phyloP scores from a whole-genome alignment of 2,329 filamentous ascomycete genomes.

The Epichloe glyceriae region DNA sequence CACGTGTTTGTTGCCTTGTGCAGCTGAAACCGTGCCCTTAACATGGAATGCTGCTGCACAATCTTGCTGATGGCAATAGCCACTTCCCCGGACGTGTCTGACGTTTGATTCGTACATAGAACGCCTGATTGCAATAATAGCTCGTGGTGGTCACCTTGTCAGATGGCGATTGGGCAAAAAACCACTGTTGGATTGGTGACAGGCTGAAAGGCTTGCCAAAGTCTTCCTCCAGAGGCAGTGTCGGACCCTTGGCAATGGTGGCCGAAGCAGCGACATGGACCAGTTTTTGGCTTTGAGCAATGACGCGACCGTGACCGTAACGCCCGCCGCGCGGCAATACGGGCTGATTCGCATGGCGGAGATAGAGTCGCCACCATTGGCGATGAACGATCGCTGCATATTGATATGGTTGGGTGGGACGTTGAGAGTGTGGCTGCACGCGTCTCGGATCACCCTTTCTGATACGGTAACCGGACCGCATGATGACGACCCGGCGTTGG shows the following conservation, averaged over 20 bases:
- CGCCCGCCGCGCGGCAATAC: background rate
- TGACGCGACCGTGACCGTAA: background rate
- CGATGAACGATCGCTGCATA: slow-evolving; percentile 6
- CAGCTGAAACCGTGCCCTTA: slow-evolving; percentile 4
- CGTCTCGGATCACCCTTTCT: slow-evolving; percentile 3
- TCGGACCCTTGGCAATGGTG: background rate
- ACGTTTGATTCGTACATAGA: slow-evolving; percentile 2
- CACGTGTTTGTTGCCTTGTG: background rate
- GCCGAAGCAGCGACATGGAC: background rate
- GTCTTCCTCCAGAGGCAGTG: background rate
- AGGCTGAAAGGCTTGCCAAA: slow-evolving; percentile 1
- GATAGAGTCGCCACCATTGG: slow-evolving; percentile 7
- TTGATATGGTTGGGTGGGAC: slow-evolving; percentile 1
- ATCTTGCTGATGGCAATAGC: background rate
- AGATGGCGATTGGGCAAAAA: slow-evolving; percentile 3
- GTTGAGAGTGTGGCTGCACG: slow-evolving; percentile 5
- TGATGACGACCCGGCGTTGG: background rate
- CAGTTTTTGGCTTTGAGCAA: background rate
- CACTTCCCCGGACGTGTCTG: background rate
- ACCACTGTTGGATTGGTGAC: slow-evolving; percentile 7
- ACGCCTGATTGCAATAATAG: slow-evolving; percentile 4
- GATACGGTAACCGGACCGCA: background rate
- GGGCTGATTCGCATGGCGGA: slow-evolving; percentile 6
- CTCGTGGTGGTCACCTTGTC: background rate
- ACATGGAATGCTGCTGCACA: slow-evolving; percentile 6